Base-by-base conservation (phyloP, 352 stramenopile species). In the Peronospora farinosa region DNA sequence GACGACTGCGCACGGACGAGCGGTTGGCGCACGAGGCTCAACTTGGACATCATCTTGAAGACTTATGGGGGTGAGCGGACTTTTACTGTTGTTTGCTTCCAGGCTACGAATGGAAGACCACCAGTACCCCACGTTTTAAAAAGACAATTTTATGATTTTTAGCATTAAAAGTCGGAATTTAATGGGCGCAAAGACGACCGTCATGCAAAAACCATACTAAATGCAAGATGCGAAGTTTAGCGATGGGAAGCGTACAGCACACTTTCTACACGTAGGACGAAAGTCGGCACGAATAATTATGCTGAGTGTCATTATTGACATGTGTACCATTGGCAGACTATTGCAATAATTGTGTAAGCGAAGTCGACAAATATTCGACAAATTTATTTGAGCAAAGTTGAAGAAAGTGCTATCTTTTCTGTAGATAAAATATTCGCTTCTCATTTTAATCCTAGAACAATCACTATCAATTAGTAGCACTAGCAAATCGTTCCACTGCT, bases 1-100 rank as follows among this genome's bases (percentile, higher is more conserved):
- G 76, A 87, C 64, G 75, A 89, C 65, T 89, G 73, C 57, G 78
- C 76, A 63, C 79, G 79, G 53, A 72, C 40, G 51, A 90, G 76
- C 63, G 65, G 61, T 61, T 62, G 64, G 51, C 66, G 70, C 56
- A 67, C 64, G 64, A 82, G 59, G 37, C 25, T 63, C 45, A 72
- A 55, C 74, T 85, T 88, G 54, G 76, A 83, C 53, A 86, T 72
- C 76, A 88, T 90, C 38, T 40, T 58, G 45, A 25, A 36, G 19
- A 40, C 31, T 47, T 42, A n/a, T 51, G 27, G 19, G 47, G 33
- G 43, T 23, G 35, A 43, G 16, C n/a, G n/a, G 19, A 31, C 52
- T 48, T 36, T 37, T 46, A 42, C 42, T 58, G 21, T 43, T 30
- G 36, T 4, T 41, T 5, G 47, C 51, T 69, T 66, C 49, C 50